Conservation (phyloP, 169 alveolate species). For the Eimeria sp. region DNA sequence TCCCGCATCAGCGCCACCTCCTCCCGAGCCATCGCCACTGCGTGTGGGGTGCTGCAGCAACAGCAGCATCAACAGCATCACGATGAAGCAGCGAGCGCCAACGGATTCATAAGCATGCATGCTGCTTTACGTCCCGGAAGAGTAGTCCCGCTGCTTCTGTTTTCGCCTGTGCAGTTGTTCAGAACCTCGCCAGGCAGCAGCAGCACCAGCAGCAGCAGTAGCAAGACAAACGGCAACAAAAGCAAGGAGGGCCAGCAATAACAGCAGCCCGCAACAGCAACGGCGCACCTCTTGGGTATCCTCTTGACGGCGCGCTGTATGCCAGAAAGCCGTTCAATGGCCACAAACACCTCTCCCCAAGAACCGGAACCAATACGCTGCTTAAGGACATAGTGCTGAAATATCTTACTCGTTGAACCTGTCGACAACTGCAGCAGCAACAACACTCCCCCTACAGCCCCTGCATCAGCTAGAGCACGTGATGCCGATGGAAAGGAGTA, state of each 20-base stretch:
- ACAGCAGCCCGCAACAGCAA: neutral
- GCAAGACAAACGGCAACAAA: neutral
- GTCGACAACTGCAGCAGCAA: too few species aligned
- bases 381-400: conserved; percentile 68
- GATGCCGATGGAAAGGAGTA: neutral
- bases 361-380: conserved; percentile 79
- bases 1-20: conserved; percentile 58
- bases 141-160: too few species aligned
- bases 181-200: too few species aligned
- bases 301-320: conserved; percentile 78
- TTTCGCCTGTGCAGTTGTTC: neutral
- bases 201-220: neutral
- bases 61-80: neutral
- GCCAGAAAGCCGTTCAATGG: conserved; percentile 78
- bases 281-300: conserved; percentile 58
- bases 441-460: neutral
- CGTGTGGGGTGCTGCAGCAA: conserved; percentile 60
- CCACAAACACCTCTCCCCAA: conserved; percentile 79
- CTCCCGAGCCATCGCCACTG: conserved; percentile 69
- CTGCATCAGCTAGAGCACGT: neutral
- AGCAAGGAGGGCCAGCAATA: neutral
- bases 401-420: conserved; percentile 7
- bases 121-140: too few species aligned
- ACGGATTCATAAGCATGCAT: too few species aligned
- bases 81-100: neutral